These are phyloP conservation scores for Mycena vulgaris DNA, from an alignment of 768 basidiomycete species.

Conservation along the genomic window DNA sequence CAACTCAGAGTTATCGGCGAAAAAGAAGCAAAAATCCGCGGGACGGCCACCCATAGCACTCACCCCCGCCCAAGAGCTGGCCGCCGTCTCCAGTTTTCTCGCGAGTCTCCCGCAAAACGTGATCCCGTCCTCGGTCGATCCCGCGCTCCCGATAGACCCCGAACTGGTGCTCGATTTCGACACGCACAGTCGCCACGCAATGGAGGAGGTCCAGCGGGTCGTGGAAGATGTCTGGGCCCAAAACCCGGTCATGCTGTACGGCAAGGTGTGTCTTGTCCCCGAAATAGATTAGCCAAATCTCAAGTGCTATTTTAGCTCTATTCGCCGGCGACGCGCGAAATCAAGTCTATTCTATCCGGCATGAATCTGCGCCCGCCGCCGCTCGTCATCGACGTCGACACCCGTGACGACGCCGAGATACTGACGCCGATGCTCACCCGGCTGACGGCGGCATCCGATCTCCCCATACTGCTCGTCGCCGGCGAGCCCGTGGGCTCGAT, in stretches of 20 bases:
- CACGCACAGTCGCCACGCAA: conserved; percentile 73
- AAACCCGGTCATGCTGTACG: conserved; percentile 83
- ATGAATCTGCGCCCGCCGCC: conserved; percentile 75
- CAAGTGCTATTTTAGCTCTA: conserved; percentile 60
- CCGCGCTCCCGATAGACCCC: conserved; percentile 78
- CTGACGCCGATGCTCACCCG: conserved; percentile 74
- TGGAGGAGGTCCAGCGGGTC: conserved; percentile 71
- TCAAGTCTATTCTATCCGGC: conserved; percentile 70
- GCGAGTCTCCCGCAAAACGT: conserved; percentile 82
- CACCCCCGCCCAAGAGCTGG: conserved; percentile 74
- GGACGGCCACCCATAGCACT: conserved; percentile 62
- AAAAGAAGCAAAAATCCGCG: conserved; percentile 41
- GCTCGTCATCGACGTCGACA: conserved; percentile 79
- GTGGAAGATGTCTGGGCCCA: conserved; percentile 78
- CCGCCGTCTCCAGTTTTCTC: conserved; percentile 81
- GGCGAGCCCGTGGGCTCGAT: conserved; percentile 71
- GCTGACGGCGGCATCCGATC: conserved; percentile 72
- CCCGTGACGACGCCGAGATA: conserved; percentile 78
- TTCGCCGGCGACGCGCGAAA: conserved; percentile 76
- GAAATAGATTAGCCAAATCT: conserved; percentile 14
- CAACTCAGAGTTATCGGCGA: conserved; percentile 49
- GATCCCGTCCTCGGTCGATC: conserved; percentile 77
- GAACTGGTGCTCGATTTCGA: conserved; percentile 89
- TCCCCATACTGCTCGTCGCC: conserved; percentile 79
- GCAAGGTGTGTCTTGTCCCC: conserved; percentile 65